Conservation (phyloP, 73 alveolate genomes). For the Chromera velia region DNA sequence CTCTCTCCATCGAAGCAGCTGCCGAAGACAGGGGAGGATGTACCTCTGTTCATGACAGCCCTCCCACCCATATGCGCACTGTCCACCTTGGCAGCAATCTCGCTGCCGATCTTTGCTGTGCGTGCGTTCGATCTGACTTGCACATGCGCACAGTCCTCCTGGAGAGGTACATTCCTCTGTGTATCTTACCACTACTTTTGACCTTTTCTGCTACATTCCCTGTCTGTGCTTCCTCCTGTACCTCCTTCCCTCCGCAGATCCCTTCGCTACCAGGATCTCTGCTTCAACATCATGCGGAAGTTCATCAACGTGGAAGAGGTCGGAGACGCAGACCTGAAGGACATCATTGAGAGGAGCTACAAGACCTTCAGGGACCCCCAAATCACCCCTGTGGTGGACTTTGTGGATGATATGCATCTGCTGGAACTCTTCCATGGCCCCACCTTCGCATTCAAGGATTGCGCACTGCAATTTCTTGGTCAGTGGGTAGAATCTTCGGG, state of each 20-base stretch:
- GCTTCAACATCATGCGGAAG: neutral
- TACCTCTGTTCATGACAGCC: no score
- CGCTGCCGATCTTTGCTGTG: neutral
- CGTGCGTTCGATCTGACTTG: neutral
- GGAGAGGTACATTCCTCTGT: no score
- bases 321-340: constrained; percentile 12
- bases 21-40: no score
- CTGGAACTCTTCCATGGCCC: constrained; percentile 47
- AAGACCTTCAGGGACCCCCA: constrained; percentile 25
- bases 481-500: neutral
- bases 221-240: no score
- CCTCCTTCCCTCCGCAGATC: neutral
- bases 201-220: no score
- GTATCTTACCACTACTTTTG: no score
- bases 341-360: constrained; percentile 36
- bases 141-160: no score
- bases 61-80: no score
- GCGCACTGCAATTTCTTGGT: constrained; percentile 21
- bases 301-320: constrained; percentile 13
- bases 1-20: no score
- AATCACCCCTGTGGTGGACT: constrained; percentile 32
- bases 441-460: constrained; percentile 40
- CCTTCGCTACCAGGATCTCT: neutral
- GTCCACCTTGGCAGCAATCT: no score
- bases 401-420: constrained; percentile 19